Percentiles rank a stretch among this genome's conserved stretches.
These are phyloP conservation scores for Elongisporangium prolatum DNA, from an alignment of 352 stramenopile species.

Conservation along the genomic window DNA sequence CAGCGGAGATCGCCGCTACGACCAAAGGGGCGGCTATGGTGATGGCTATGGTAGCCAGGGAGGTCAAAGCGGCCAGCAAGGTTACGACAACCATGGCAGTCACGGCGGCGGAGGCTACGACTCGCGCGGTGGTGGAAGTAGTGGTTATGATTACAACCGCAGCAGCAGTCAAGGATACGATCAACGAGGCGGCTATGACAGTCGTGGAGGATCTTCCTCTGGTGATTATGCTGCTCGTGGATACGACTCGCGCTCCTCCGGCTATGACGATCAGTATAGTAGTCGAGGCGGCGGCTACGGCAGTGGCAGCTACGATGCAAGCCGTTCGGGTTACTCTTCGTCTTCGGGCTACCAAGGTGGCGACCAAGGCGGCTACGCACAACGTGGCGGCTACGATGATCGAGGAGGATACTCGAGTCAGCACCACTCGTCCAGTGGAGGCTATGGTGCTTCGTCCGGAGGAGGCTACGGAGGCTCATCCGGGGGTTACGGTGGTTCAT, in stretches of 20 bases:
- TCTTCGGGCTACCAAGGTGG: conserved; percentile 7
- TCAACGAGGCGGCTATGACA: conserved; percentile 17
- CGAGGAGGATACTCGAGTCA: conserved; percentile 16
- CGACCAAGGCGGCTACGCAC: neutral
- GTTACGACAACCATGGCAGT: conserved; percentile 22
- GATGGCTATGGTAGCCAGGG: conserved; percentile 5
- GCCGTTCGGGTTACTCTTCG: conserved; percentile 3
- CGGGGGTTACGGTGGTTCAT: conserved; percentile 22
- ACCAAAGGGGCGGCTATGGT: conserved; percentile 10
- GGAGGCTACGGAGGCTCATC: conserved; percentile 22
- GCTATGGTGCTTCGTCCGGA: conserved; percentile 20
- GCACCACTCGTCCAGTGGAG: conserved; percentile 17
- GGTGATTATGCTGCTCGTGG: conserved; percentile 10
- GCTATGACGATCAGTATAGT: conserved; percentile 22
- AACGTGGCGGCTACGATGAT: conserved; percentile 19
- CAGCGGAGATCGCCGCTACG: conserved; percentile 12
- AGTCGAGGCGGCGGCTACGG: conserved; percentile 21
- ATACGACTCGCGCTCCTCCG: conserved; percentile 10
- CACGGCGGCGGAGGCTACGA: conserved; percentile 21
- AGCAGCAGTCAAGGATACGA: conserved; percentile 15
- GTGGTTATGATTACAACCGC: conserved; percentile 18
- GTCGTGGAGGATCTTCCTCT: conserved; percentile 7
- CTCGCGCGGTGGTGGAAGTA: conserved; percentile 11
- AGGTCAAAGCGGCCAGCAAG: neutral
- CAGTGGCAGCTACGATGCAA: conserved; percentile 16